Evolutionary conservation across 768 basidiomycete species (phyloP).

Genomic region (Rhizopogon sp.): DNA sequence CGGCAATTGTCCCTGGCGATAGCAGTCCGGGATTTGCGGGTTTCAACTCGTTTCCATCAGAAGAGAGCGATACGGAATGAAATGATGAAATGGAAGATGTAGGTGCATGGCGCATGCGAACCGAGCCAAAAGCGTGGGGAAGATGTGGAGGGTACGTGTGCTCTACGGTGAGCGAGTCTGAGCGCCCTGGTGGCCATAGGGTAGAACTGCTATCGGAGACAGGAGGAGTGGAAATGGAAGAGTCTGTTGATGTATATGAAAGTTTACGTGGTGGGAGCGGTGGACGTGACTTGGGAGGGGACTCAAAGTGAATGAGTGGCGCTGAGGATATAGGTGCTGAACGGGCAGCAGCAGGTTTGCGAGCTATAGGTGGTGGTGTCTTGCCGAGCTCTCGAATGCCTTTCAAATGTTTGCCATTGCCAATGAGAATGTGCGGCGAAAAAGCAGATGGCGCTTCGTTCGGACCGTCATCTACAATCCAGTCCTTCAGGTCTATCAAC

Average conservation of each 20-base stretch:
- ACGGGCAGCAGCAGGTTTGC: not conserved
- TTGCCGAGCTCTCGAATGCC: conserved; percentile 16
- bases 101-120: conserved; percentile 44
- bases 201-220: conserved; percentile 12
- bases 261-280: conserved; percentile 67
- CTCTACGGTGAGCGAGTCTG: conserved; percentile 51
- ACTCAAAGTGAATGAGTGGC: conserved; percentile 55
- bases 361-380: conserved; percentile 16
- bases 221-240: conserved; percentile 18
- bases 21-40: conserved; percentile 8
- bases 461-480: conserved; percentile 63
- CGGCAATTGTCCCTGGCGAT: conserved; percentile 43
- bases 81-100: conserved; percentile 78
- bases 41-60: conserved; percentile 39
- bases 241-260: conserved; percentile 44
- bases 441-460: conserved; percentile 14
- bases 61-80: conserved; percentile 78
- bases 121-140: conserved; percentile 29
- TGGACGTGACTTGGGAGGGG: conserved; percentile 45
- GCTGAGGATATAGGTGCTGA: conserved; percentile 14
- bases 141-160: conserved; percentile 52
- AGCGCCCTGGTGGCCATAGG: conserved; percentile 27
- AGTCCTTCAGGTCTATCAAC: conserved; percentile 67
- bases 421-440: conserved; percentile 7
- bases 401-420: conserved; percentile 10